These are phyloP conservation scores for Phialemoniopsis sp. DNA, from an alignment of 2,329 filamentous ascomycete genomes.

Conservation along the genomic window DNA sequence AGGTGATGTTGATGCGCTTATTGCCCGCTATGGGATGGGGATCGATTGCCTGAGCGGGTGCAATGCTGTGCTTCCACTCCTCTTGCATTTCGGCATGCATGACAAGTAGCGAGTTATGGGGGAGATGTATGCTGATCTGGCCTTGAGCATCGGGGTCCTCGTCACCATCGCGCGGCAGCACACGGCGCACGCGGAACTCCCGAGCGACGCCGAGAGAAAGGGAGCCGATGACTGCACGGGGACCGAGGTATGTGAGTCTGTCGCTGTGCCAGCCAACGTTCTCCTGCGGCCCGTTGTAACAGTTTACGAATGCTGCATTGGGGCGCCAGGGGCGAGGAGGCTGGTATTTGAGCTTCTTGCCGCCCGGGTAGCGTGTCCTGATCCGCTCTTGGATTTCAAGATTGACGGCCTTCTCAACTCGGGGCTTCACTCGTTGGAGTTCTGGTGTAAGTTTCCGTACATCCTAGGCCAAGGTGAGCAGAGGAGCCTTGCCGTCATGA, in stretches of 20 bases:
- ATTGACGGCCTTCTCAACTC: slow-evolving; percentile 75
- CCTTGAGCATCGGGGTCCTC: slow-evolving; percentile 63
- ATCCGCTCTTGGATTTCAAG: slow-evolving; percentile 70
- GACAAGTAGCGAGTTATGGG: slow-evolving; percentile 87
- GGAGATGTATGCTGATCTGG: slow-evolving; percentile 88
- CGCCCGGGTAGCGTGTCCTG: slow-evolving; percentile 59
- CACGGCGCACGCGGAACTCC: slow-evolving; percentile 81
- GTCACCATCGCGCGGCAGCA: slow-evolving; percentile 57
- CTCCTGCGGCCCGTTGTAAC: slow-evolving; percentile 77
- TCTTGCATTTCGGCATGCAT: slow-evolving; percentile 99
- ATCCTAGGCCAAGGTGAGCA: too few relatives aligned
- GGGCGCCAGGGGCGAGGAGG: slow-evolving; percentile 70
- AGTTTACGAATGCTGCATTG: slow-evolving; percentile 93
- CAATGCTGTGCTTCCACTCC: slow-evolving; percentile 88
- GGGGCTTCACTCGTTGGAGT: slow-evolving; percentile 64
- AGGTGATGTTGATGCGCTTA: slow-evolving; percentile 88
- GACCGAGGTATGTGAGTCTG: slow-evolving; percentile 88
- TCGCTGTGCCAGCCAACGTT: slow-evolving; percentile 91
- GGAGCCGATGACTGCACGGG: slow-evolving; percentile 82
- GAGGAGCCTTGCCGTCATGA: too few relatives aligned
- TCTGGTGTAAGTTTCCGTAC: slow-evolving; percentile 73
- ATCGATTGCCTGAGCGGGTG: slow-evolving; percentile 70
- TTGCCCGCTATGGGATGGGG: slow-evolving; percentile 80
- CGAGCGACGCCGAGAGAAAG: slow-evolving; percentile 88
- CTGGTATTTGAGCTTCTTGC: slow-evolving; percentile 74